Percentiles rank a stretch among this genome's conserved stretches.
These are phyloP conservation scores for Yamadazyma membranifaciens DNA, from an alignment of 1,139 yeast genomes.

Conservation along the genomic window DNA sequence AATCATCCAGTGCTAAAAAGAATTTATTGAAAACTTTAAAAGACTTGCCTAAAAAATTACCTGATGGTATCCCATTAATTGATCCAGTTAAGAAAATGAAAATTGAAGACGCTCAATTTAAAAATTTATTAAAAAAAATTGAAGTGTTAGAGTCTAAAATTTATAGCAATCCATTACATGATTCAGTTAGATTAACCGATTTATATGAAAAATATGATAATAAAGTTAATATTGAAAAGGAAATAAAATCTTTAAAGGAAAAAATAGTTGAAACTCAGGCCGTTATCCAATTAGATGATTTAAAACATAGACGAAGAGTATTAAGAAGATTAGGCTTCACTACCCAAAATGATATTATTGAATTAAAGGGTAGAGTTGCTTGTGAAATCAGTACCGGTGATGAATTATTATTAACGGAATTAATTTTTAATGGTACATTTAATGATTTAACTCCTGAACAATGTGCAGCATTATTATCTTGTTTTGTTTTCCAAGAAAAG, in stretches of 20 bases:
- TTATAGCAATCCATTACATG: conserved; percentile 65
- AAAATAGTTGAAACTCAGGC: conserved; percentile 84
- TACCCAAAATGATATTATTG: conserved; percentile 80
- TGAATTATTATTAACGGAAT: conserved; percentile 82
- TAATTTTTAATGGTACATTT: conserved; percentile 92
- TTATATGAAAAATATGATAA: conserved; percentile 62
- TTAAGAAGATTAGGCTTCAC: conserved; percentile 80
- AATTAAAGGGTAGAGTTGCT: conserved; percentile 91
- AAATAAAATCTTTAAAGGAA: conserved; percentile 58
- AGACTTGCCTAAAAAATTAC: conserved; percentile 79
- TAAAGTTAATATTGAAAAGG: conserved; percentile 61
- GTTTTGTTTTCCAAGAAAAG: conserved; percentile 96
- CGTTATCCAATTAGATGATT: conserved; percentile 88
- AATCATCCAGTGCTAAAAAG: conserved; percentile 66
- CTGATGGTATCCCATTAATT: conserved; percentile 83
- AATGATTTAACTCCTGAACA: conserved; percentile 85
- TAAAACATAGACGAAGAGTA: conserved; percentile 89
- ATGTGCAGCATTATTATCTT: conserved; percentile 86
- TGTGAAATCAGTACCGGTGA: conserved; percentile 97
- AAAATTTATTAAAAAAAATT: conserved; percentile 66
- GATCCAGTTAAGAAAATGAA: conserved; percentile 94
- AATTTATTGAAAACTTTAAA: conserved; percentile 73
- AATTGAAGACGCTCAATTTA: conserved; percentile 77
- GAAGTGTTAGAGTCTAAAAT: conserved; percentile 79
- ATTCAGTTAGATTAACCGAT: conserved; percentile 60